These are phyloP conservation scores for Nepenthes mirabilis DNA, from an alignment of 148 eudicot species.

Conservation along the genomic window DNA sequence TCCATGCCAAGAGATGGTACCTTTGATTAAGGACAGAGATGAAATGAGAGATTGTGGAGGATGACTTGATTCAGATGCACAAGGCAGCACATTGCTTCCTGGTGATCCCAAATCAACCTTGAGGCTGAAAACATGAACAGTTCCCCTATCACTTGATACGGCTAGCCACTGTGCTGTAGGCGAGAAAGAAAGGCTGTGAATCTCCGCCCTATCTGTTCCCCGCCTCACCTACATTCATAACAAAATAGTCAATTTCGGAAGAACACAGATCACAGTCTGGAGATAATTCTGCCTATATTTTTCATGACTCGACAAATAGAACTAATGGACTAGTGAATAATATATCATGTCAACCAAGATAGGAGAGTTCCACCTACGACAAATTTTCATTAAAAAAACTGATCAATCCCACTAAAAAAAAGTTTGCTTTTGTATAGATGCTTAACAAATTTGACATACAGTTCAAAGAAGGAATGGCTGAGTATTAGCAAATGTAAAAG, in stretches of 20 bases:
- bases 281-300: no score
- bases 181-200: constrained; percentile 60
- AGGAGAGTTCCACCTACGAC: no score
- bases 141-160: constrained; percentile 61
- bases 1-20: constrained; percentile 9
- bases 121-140: constrained; percentile 54
- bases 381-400: no score
- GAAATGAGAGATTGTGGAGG: constrained; percentile 32
- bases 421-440: no score
- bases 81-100: constrained; percentile 17
- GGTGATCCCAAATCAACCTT: constrained; percentile 45
- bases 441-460: no score
- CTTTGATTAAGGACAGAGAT: constrained; percentile 55
- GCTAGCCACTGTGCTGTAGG: constrained; percentile 54
- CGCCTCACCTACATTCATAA: constrained; percentile 42
- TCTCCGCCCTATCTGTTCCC: constrained; percentile 60
- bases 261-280: neutral
- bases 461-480: no score
- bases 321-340: no score
- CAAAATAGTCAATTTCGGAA: neutral
- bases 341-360: no score
- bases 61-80: constrained; percentile 23
- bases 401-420: no score
- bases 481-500: no score
- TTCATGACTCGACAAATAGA: no score